phyloP scores from a whole-genome alignment of 2,329 filamentous ascomycete species.

The Tolypocladium cylindrosporum region DNA sequence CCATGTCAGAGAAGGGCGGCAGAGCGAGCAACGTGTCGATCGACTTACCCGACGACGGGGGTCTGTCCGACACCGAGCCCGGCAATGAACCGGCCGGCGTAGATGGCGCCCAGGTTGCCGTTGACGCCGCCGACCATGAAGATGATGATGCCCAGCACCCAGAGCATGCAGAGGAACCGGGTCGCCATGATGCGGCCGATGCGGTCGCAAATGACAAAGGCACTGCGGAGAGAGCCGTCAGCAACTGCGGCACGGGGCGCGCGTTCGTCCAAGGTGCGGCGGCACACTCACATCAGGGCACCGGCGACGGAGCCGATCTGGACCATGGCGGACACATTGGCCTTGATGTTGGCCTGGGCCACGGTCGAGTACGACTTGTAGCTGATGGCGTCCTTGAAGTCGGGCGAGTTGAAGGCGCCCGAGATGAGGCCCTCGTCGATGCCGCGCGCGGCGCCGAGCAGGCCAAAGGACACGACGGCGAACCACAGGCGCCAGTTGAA shows the following conservation, averaged over 20 bases:
- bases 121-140: conserved; percentile 42
- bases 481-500: conserved; percentile 76
- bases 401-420: conserved; percentile 57
- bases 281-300: conserved; percentile 40
- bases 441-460: conserved; percentile 68
- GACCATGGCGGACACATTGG: conserved; percentile 73
- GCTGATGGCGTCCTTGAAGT: conserved; percentile 51
- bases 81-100: conserved; percentile 56
- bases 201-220: conserved; percentile 48
- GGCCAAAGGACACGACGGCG: conserved; percentile 61
- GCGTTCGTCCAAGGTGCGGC: not conserved
- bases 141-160: conserved; percentile 48
- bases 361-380: conserved; percentile 41
- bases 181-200: conserved; percentile 56
- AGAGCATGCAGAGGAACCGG: conserved; percentile 44
- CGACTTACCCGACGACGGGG: conserved; percentile 45
- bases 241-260: not conserved
- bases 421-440: conserved; percentile 74
- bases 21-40: not conserved
- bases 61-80: conserved; percentile 58
- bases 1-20: not conserved
- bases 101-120: conserved; percentile 47
- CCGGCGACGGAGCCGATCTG: conserved; percentile 68
- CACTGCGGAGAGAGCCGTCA: conserved; percentile 23
- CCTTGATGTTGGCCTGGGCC: conserved; percentile 57